These are phyloP conservation scores for Lactifluus volemus DNA, from an alignment of 768 basidiomycete species.

Conservation along the genomic window DNA sequence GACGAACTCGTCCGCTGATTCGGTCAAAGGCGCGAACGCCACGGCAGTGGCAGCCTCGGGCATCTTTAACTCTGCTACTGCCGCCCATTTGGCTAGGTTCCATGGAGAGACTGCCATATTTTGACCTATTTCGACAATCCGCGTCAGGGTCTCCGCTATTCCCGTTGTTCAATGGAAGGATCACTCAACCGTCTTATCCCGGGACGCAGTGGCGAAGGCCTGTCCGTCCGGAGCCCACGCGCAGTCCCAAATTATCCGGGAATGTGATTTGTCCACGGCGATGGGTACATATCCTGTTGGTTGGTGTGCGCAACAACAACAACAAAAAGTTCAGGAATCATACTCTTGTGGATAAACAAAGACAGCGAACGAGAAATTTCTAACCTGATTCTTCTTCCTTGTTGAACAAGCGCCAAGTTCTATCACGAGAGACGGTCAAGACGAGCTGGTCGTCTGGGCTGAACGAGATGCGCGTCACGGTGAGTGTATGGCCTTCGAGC, in stretches of 20 bases:
- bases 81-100: constrained; percentile 40
- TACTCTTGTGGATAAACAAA: not conserved
- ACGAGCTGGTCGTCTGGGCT: constrained; percentile 75
- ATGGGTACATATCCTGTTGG: constrained; percentile 48
- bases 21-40: constrained; percentile 41
- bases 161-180: not conserved
- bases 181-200: constrained; percentile 78
- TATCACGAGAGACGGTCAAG: constrained; percentile 83
- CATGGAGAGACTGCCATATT: constrained; percentile 53
- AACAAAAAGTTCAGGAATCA: not conserved
- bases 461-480: constrained; percentile 86
- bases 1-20: constrained; percentile 33
- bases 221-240: constrained; percentile 73
- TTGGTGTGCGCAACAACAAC: not conserved
- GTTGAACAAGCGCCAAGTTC: constrained; percentile 83
- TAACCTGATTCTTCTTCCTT: constrained; percentile 36
- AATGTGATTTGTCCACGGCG: constrained; percentile 75
- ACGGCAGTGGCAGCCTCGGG: constrained; percentile 79
- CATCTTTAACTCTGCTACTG: constrained; percentile 54
- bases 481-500: constrained; percentile 76
- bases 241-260: constrained; percentile 94
- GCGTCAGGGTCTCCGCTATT: not conserved
- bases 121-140: constrained; percentile 49
- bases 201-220: constrained; percentile 85
- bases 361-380: not conserved